Evolutionary conservation across 805 yeast genomes (phyloP).

Genomic region (Pichia membranifaciens): DNA sequence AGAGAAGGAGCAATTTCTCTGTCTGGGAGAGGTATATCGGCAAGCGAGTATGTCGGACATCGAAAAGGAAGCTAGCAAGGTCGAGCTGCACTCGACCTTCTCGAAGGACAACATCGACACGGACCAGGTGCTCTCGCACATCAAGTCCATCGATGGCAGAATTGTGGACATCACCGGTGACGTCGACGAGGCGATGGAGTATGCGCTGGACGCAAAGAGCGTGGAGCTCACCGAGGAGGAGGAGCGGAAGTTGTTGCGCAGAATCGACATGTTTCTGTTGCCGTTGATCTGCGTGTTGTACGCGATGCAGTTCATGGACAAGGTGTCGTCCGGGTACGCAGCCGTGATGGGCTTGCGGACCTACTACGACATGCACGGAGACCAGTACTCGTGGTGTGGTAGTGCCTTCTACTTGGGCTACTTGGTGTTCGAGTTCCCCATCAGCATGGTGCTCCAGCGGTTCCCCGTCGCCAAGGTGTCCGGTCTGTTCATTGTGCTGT

Average conservation of each 20-base stretch:
- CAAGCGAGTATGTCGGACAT: conserved; percentile 2
- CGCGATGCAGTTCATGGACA: conserved; percentile 56
- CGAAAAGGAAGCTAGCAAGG: conserved; percentile 5
- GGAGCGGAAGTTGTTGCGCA: conserved; percentile 20
- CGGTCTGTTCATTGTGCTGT: conserved; percentile 24
- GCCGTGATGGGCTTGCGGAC: conserved; percentile 49
- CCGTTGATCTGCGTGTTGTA: conserved; percentile 47
- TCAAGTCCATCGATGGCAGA: conserved; percentile 11
- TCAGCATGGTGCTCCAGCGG: conserved; percentile 40
- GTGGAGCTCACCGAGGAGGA: conserved; percentile 10
- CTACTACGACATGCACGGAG: conserved; percentile 45
- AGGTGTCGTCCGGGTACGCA: conserved; percentile 47
- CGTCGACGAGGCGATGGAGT: conserved; percentile 14
- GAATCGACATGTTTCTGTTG: conserved; percentile 45
- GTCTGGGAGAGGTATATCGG: no score
- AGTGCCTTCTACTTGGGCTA: conserved; percentile 34
- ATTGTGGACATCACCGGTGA: conserved; percentile 11
- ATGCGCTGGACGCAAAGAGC: conserved; percentile 8
- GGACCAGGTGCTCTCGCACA: conserved; percentile 4
- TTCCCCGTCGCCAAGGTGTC: conserved; percentile 40
- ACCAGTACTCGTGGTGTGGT: conserved; percentile 29
- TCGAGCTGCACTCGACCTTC: conserved; percentile 12
- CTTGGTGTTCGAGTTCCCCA: conserved; percentile 49
- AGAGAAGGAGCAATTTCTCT: no score
- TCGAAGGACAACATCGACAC: conserved; percentile 13